Evolutionary conservation across 2,329 filamentous ascomycete species (phyloP).

Genomic region (Aspergillus terreus): DNA sequence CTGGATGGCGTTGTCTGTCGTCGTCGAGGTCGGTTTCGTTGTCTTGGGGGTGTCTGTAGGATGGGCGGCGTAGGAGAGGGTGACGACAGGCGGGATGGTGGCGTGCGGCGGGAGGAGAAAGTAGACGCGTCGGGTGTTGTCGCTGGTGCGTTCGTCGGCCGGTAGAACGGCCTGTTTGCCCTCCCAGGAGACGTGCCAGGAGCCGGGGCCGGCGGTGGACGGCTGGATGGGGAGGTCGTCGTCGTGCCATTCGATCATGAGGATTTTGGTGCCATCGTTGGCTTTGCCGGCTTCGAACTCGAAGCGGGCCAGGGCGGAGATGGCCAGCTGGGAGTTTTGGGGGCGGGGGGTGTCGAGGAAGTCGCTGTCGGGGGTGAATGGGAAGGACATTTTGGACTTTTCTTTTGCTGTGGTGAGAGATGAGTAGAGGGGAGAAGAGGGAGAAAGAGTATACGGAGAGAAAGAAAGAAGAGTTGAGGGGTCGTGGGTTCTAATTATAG

Average conservation of each 20-base stretch:
- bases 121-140: slow-evolving; percentile 64
- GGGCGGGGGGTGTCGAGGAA: slow-evolving; percentile 32
- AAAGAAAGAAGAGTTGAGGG: slow-evolving; percentile 2
- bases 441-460: not conserved
- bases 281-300: slow-evolving; percentile 76
- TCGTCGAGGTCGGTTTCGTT: not conserved
- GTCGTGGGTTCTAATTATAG: slow-evolving; percentile 9
- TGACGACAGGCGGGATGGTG: slow-evolving; percentile 68
- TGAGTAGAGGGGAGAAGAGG: not conserved
- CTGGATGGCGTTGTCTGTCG: slow-evolving; percentile 43
- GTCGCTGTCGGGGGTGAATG: slow-evolving; percentile 30
- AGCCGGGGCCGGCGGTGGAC: slow-evolving; percentile 35
- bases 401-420: slow-evolving; percentile 4
- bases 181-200: slow-evolving; percentile 81
- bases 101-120: slow-evolving; percentile 74
- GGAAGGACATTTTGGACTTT: slow-evolving; percentile 15
- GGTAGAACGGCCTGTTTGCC: slow-evolving; percentile 71
- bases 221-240: slow-evolving; percentile 48
- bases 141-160: slow-evolving; percentile 55
- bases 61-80: slow-evolving; percentile 52
- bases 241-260: slow-evolving; percentile 90
- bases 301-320: slow-evolving; percentile 72
- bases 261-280: slow-evolving; percentile 81
- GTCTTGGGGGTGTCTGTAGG: slow-evolving; percentile 4
- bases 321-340: slow-evolving; percentile 29